Evolutionary conservation across 345 rosid genomes (phyloP), one percentile per base, ranked within the genome.

Genomic region (Salix udensis): DNA sequence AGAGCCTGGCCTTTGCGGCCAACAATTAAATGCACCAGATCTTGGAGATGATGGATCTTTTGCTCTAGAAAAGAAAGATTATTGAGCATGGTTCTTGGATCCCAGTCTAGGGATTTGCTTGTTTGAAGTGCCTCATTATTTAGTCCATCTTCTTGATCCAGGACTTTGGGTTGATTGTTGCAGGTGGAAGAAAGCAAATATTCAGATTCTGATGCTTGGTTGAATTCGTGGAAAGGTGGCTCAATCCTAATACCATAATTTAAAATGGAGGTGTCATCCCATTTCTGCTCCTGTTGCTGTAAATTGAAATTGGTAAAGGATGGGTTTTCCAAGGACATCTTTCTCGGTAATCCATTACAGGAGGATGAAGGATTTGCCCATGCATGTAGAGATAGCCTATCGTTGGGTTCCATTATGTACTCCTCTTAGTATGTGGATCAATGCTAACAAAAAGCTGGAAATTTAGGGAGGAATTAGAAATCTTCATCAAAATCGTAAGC

Each of bases 31-130:
- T 91, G 91, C 77, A 96, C 98, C 84, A 93, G 79, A 74, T 86
- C 94, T 81, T 90, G 98, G n/a, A 92, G 88, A 75, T 93, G 92
- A 80, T 89, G 97, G 77, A 96, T 89, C 88, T 96, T 96, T 70
- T 91, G 88, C 53, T 93, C 96, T 78, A 96, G 88, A 84, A 92
- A 93, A 3, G 98, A 89, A 2, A 96, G 88, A 70, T 91, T 93
- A 78, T 83, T 88, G n/a, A 92, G 86, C 92, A 87, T 91, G 2
- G 89, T 80, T 52, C 84, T 91, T 3, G 98, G 95, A 84, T 96
- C 98, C 99, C 99, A 96, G 16, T 92, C 92, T 71, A 83, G 94
- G 46, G 80, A 74, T 80, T 79, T 89, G 71, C 77, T 77, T 14
- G 78, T 77, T 79, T 82, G 86, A 37, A 84, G 80, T 10, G 76